Evolutionary conservation across 2,329 filamentous ascomycete genomes (phyloP).

Genomic region (Incumbomyces lentus): DNA sequence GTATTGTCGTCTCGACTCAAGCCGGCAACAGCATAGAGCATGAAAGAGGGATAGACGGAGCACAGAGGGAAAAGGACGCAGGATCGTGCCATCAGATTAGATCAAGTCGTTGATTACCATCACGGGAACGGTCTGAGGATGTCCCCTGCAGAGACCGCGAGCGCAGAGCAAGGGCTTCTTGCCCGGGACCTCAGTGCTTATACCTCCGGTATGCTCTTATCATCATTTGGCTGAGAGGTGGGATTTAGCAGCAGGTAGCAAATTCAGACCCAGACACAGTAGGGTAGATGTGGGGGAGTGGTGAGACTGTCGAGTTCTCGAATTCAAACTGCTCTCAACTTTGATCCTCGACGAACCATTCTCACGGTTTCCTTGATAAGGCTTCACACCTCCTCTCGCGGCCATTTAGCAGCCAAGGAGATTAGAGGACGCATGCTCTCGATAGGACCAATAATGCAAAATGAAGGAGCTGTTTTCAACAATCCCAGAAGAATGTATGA

Average conservation of each 20-base stretch:
- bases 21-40: conserved; percentile 7
- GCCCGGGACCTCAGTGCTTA: background rate
- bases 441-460: too few species aligned
- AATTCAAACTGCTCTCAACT: too few species aligned
- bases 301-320: too few species aligned
- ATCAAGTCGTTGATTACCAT: conserved; percentile 48
- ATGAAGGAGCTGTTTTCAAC: too few species aligned
- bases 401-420: too few species aligned
- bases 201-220: conserved; percentile 7
- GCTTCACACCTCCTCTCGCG: too few species aligned
- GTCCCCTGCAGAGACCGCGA: conserved; percentile 1
- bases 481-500: background rate
- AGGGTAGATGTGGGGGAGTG: too few species aligned
- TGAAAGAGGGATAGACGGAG: background rate
- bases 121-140: conserved; percentile 25
- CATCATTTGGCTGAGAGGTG: conserved; percentile 2
- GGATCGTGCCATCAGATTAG: conserved; percentile 43
- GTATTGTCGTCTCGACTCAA: conserved; percentile 15
- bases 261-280: too few species aligned
- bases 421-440: too few species aligned
- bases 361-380: too few species aligned
- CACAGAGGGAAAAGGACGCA: background rate
- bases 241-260: too few species aligned
- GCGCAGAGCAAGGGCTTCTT: conserved; percentile 4
- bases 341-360: too few species aligned